Evolutionary conservation across 768 basidiomycete genomes (phyloP), one percentile per base, ranked within the genome.

Genomic region (Trametes meyenii): DNA sequence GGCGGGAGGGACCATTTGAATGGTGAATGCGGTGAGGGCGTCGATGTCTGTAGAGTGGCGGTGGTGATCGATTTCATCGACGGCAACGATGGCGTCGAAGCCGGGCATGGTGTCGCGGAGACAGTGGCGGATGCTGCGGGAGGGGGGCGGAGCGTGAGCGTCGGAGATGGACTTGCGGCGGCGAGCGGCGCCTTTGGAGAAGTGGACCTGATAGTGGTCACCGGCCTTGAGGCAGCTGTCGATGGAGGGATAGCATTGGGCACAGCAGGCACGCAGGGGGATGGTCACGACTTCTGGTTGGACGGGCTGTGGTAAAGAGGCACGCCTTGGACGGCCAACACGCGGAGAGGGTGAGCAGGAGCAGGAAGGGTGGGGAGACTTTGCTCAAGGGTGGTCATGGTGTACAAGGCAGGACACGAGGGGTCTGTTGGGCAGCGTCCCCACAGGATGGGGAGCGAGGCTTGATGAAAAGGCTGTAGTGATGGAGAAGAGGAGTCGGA

Each of bases 251-350:
- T 83, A 79, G 68, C 90, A 92, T 46, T 84, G 81, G 11, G 79
- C 71, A 67, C 90, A 92, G 72, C 90, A 92, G 13, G 85, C 78
- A 42, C 90, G 85, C 16, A 92, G 75, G 7, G 90, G 90, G 0
- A 92, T 73, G 0, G 87, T 90, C 33, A 77, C 63, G 24, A 73
- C 62, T 42, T 79, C 72, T 16, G 79, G 65, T 19, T 61, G 58
- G 38, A 55, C 46, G 52, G 58, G 60, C 46, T 59, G 60, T 35
- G 69, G 56, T 40, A 60, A 50, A 19, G 62, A 42, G 40, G 59
- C 49, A 35, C 55, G 54, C n/a, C 66, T 54, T 56, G 64, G 23
- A 64, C 69, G 57, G 23, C 58, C 33, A 53, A 64, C 5, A 57
- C 66, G 60, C 29, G 61, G 29, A 33, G 29, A 21, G 13, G 58